A percentile compares a stretch with the other conserved stretches of the same genome.
Evolutionary conservation across 176 grass and related monocot genomes (phyloP).

Genomic region (Triticum timopheevii): DNA sequence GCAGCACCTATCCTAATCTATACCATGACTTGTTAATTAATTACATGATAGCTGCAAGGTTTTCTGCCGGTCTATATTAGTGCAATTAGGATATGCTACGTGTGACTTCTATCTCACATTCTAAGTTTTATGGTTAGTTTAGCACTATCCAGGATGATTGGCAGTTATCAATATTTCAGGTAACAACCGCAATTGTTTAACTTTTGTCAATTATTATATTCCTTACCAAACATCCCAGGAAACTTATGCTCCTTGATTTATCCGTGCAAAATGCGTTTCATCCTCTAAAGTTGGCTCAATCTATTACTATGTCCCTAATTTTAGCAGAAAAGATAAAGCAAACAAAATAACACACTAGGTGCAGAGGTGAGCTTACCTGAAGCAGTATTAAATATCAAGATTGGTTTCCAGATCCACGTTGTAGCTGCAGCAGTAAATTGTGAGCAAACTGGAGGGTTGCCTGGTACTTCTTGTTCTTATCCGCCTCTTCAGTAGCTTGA

Average conservation of each 20-base stretch:
- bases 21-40: neutral
- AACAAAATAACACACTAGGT: constrained; percentile 3
- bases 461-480: constrained; percentile 87
- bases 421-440: constrained; percentile 67
- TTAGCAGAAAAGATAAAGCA: constrained; percentile 14
- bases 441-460: constrained; percentile 92
- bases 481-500: constrained; percentile 57
- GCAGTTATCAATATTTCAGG: neutral
- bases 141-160: neutral
- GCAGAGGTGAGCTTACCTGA: constrained; percentile 29
- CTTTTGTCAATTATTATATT: neutral
- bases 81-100: neutral
- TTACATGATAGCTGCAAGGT: neutral
- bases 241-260: neutral
- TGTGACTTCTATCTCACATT: neutral
- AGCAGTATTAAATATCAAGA: constrained; percentile 34
- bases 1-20: neutral
- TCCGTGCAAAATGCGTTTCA: neutral
- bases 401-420: constrained; percentile 62
- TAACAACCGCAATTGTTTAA: neutral
- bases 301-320: neutral
- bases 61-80: neutral
- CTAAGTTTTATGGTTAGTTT: neutral
- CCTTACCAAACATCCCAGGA: neutral
- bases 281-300: neutral